Conservation (phyloP, 106 monocot genomes). For the Acorus calamus region DNA sequence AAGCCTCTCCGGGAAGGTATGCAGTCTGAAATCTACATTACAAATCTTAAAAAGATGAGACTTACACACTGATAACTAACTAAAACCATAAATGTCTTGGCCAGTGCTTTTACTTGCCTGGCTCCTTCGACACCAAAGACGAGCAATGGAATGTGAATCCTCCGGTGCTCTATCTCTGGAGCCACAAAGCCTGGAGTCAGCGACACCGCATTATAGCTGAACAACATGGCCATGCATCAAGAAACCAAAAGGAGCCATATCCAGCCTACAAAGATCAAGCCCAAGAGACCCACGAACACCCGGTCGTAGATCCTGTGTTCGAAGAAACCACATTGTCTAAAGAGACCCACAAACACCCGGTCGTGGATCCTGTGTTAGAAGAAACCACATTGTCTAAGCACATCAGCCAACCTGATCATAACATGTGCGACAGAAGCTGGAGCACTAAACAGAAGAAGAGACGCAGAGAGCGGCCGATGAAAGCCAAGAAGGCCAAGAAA, state of each 20-base stretch:
- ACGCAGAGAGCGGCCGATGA: no score
- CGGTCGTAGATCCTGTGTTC: no score
- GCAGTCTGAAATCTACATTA: not conserved
- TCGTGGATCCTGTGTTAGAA: no score
- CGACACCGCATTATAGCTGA: slow-evolving; percentile 54
- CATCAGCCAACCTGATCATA: no score
- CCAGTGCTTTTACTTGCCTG: slow-evolving; percentile 92
- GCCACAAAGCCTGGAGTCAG: slow-evolving; percentile 59
- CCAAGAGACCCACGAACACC: no score
- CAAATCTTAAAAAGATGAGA: not conserved
- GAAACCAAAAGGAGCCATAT: not conserved
- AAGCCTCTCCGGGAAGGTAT: slow-evolving; percentile 73
- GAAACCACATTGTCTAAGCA: no score
- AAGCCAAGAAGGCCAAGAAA: no score
- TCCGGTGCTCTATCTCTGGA: slow-evolving; percentile 74
- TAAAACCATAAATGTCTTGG: not conserved
- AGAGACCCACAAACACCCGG: no score
- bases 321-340: no score
- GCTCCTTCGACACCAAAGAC: slow-evolving; percentile 66
- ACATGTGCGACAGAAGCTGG: no score
- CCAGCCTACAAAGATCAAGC: no score
- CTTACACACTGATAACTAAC: not conserved
- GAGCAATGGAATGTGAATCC: slow-evolving; percentile 83
- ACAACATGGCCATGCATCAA: slow-evolving; percentile 29
- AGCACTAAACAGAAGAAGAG: no score